Evolutionary conservation across 2,329 filamentous ascomycete genomes (phyloP).

Genomic region (Beauveria sp.): DNA sequence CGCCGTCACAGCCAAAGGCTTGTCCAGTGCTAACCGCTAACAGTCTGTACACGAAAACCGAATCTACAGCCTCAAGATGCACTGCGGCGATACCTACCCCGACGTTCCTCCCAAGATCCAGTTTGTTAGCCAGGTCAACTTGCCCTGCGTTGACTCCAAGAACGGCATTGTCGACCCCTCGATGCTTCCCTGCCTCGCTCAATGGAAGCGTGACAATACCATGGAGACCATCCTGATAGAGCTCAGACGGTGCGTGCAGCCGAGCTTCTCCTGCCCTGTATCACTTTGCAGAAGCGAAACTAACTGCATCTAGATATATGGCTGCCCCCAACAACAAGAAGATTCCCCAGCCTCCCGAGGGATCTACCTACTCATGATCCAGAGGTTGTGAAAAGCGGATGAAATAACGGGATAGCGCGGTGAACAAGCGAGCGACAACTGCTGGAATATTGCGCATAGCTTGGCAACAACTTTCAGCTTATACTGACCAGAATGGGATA

Average conservation of each 20-base stretch:
- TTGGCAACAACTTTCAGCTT: neutral
- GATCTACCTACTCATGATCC: conserved; percentile 43
- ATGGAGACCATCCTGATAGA: conserved; percentile 93
- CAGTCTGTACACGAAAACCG: conserved; percentile 96
- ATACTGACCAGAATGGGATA: neutral
- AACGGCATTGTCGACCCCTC: conserved; percentile 79
- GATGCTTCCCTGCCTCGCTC: conserved; percentile 75
- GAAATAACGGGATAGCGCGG: neutral
- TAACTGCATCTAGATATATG: conserved; percentile 63
- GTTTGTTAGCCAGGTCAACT: conserved; percentile 90
- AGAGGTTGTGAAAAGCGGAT: neutral
- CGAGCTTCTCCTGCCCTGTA: neutral
- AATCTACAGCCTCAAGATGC: conserved; percentile 96
- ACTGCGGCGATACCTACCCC: conserved; percentile 85
- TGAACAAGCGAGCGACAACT: neutral
- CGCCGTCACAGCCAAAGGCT: too few species aligned
- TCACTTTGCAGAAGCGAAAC: neutral
- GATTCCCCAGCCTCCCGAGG: conserved; percentile 86
- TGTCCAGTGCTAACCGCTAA: neutral
- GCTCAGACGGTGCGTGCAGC: conserved; percentile 57
- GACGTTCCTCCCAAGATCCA: conserved; percentile 82
- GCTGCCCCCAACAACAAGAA: conserved; percentile 88
- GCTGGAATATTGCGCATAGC: neutral
- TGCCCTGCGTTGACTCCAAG: conserved; percentile 81
- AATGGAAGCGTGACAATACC: conserved; percentile 89